Evolutionary conservation across 1,284 basidiomycete species (phyloP), one percentile per base, ranked within the genome.

Genomic region (Cryptococcus amylolentus): DNA sequence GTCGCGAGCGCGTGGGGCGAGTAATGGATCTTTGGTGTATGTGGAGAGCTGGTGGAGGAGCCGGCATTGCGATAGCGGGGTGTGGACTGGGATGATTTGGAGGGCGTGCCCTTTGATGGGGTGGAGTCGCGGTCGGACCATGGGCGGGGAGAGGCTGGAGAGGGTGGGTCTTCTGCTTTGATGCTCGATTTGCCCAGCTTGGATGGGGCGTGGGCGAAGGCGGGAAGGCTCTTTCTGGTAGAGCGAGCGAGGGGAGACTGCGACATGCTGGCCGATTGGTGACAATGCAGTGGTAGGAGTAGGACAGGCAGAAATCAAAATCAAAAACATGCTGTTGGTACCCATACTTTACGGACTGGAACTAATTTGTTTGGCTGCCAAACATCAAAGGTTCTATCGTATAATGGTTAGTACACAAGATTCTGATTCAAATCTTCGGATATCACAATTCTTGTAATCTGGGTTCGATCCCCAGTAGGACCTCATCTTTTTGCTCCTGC

Each of bases 231-330:
- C 38, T 67, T 62, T n/a, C 68, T 55, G 4, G 64, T 61, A 10
- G 64, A 63, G 2, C 70, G 57, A 26, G 71, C 69, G 1, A 75
- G 60, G 1, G 70, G 72, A n/a, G 71, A 73, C 58, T 73, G 71
- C 12, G 73, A 75, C 73, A 75, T 75, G n/a, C 13, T 31, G 41
- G 8, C 23, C 23, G 3, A 23, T n/a, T n/a, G 14, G 12, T 42
- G 41, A 42, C 12, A 8, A 42, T 14, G 14, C 23, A 23, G 23
- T 23, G 23, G 23, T 23, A 42, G 23, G n/a, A 16, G n/a, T n/a
- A n/a, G n/a, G n/a, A n/a, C n/a, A n/a, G n/a, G 14, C 4, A 4
- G 41, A 42, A 42, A 42, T 20, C 20, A n/a, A 42, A 42, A 42
- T n/a, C 16, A 42, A 42, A 42, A 42, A 5, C 3, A 20, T 20